Percentiles rank a stretch among this genome's conserved stretches.
These are phyloP conservation scores for Areca catechu DNA, from an alignment of 176 grass and related monocot genomes.

Conservation along the genomic window DNA sequence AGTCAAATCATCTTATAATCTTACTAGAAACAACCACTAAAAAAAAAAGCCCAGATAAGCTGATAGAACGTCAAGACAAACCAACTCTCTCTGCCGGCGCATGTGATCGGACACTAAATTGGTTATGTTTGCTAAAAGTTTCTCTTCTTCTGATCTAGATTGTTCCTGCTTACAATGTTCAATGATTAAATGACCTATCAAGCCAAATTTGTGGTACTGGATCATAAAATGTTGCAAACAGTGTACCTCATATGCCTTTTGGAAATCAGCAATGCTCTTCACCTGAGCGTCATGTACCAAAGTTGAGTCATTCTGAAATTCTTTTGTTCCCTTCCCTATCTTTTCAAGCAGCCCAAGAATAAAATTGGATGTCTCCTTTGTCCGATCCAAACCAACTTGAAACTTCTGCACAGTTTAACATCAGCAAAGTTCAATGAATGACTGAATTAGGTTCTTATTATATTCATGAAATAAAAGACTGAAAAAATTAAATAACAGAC, in stretches of 20 bases:
- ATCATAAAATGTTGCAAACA: not conserved
- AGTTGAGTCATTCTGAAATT: conserved; percentile 51
- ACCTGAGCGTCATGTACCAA: conserved; percentile 52
- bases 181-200: conserved; percentile 7
- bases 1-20: not conserved
- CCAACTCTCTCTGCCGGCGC: conserved; percentile 77
- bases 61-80: conserved; percentile 12
- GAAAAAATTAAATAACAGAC: conserved; percentile 22
- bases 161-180: conserved; percentile 44
- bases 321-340: conserved; percentile 41
- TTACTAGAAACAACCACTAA: not conserved
- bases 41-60: not conserved
- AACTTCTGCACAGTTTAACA: conserved; percentile 54
- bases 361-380: conserved; percentile 55
- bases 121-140: conserved; percentile 64
- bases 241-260: conserved; percentile 71
- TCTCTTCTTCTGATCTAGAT: conserved; percentile 73
- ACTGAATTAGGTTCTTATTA: no score
- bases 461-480: no score
- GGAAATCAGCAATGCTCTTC: conserved; percentile 80
- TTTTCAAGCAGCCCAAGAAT: conserved; percentile 62
- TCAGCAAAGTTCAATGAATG: no score
- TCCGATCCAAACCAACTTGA: conserved; percentile 40
- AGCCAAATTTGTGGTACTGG: no score
- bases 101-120: conserved; percentile 77